Evolutionary conservation across 1,284 basidiomycete genomes (phyloP).

Genomic region (Kwoniella shivajii): DNA sequence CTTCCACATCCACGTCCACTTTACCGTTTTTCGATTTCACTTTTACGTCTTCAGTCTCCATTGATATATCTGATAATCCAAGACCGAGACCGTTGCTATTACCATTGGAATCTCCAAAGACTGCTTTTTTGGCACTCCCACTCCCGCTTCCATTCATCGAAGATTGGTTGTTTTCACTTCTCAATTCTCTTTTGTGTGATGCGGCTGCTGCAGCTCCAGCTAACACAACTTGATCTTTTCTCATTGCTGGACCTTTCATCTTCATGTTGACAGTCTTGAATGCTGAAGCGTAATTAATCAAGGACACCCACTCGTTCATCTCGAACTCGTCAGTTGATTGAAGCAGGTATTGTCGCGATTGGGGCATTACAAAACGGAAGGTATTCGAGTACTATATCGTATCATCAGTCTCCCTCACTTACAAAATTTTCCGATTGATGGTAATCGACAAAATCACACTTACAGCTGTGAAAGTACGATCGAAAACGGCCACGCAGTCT

Average conservation of each 20-base stretch:
- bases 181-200: conserved; percentile 60
- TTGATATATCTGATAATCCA: not conserved
- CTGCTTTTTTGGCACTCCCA: conserved; percentile 15
- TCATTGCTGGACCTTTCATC: conserved; percentile 74
- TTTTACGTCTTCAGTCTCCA: not conserved
- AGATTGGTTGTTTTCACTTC: conserved; percentile 3
- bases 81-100: not conserved
- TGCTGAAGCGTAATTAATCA: conserved; percentile 91
- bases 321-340: conserved; percentile 73
- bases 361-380: conserved; percentile 75
- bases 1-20: conserved; percentile 44
- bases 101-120: conserved; percentile 23
- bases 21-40: not conserved
- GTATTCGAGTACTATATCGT: conserved; percentile 65
- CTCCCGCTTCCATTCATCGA: not conserved
- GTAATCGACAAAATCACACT: conserved; percentile 13
- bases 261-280: conserved; percentile 85
- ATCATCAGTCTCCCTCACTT: not conserved
- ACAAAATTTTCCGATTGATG: not conserved
- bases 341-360: conserved; percentile 74
- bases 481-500: conserved; percentile 76
- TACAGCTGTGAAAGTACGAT: conserved; percentile 75
- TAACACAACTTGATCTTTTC: conserved; percentile 68
- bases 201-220: conserved; percentile 81
- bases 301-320: conserved; percentile 87